Evolutionary conservation across 1,139 yeast species (phyloP).

Genomic region (Yamadazyma membranifaciens): DNA sequence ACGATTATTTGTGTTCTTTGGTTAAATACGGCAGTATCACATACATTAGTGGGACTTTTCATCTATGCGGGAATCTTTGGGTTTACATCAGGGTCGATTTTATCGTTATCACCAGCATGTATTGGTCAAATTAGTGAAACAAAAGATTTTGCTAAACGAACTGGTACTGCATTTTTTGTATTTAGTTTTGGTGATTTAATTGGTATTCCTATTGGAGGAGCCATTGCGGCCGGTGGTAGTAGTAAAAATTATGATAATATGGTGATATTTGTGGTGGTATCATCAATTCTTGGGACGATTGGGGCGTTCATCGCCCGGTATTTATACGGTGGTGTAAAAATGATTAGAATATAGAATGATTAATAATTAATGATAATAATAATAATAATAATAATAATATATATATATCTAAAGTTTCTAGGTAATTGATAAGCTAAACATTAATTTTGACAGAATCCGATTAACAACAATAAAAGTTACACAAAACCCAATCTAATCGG

Average conservation of each 20-base stretch:
- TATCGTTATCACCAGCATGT: constrained; percentile 37
- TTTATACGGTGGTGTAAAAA: constrained; percentile 24
- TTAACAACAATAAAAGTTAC: background rate
- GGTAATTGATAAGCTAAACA: too few species aligned
- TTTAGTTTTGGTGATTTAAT: constrained; percentile 32
- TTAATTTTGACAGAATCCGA: too few species aligned
- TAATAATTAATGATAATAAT: background rate
- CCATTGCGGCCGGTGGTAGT: constrained; percentile 23
- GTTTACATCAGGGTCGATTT: constrained; percentile 30
- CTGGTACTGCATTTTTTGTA: constrained; percentile 33
- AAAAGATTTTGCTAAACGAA: constrained; percentile 34
- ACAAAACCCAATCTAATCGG: background rate
- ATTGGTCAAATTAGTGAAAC: constrained; percentile 65
- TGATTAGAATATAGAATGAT: constrained; percentile 3
- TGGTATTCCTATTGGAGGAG: constrained; percentile 39
- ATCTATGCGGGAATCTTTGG: constrained; percentile 30
- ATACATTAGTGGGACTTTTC: constrained; percentile 22
- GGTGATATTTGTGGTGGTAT: constrained; percentile 27
- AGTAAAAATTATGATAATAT: constrained; percentile 23
- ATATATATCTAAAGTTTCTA: too few species aligned
- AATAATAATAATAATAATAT: too few species aligned
- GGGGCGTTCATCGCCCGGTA: constrained; percentile 26
- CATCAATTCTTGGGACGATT: constrained; percentile 24
- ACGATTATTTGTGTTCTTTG: constrained; percentile 43
- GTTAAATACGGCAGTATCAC: constrained; percentile 35